phyloP scores from a whole-genome alignment of 345 rosid species.

The Heritiera fomes region DNA sequence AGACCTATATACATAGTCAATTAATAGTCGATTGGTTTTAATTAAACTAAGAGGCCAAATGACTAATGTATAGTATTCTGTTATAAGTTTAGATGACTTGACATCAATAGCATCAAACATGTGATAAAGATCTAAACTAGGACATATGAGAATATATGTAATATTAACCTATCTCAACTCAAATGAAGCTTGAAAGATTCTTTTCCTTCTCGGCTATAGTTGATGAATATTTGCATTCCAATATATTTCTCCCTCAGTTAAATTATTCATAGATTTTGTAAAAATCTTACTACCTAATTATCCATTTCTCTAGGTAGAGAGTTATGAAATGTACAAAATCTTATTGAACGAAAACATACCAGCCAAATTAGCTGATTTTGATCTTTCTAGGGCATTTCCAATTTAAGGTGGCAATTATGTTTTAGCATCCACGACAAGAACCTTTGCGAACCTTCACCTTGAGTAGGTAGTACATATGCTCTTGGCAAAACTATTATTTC shows the following conservation, averaged over 20 bases:
- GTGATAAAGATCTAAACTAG: background rate
- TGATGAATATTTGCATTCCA: background rate
- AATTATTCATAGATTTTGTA: background rate
- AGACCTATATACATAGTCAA: background rate
- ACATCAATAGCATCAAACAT: background rate
- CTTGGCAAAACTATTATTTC: too few species aligned
- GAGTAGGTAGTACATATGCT: too few species aligned
- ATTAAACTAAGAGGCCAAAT: background rate
- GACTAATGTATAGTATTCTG: background rate
- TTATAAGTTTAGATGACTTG: slow-evolving; percentile 10
- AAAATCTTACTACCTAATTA: slow-evolving; percentile 5
- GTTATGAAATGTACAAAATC: too few species aligned
- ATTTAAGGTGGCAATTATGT: too few species aligned
- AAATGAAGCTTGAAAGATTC: background rate
- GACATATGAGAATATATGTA: background rate
- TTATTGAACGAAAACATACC: too few species aligned
- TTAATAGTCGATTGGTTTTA: background rate
- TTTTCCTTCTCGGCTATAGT: background rate
- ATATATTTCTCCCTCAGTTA: slow-evolving; percentile 23
- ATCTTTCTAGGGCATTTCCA: too few species aligned
- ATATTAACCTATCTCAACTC: background rate
- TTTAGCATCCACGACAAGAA: too few species aligned
- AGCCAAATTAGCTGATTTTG: too few species aligned
- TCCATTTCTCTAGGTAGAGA: background rate
- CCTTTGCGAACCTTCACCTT: too few species aligned